Conservation (phyloP, 2,329 filamentous ascomycete genomes). For the Plenodomus lindquistii region DNA sequence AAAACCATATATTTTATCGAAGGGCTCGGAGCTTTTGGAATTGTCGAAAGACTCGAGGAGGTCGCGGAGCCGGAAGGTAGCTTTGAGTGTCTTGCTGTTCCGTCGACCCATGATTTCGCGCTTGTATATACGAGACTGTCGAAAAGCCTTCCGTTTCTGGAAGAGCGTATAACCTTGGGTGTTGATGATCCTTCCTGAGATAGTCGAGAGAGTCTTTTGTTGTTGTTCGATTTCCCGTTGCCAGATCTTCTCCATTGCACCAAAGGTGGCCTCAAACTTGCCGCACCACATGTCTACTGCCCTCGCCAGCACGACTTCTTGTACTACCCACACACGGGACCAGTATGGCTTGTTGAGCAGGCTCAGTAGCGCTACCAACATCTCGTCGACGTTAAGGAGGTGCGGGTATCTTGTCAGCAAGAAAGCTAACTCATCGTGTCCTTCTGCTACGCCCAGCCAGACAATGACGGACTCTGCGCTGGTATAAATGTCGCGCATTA, state of each 20-base stretch:
- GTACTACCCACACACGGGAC: slow-evolving; percentile 16
- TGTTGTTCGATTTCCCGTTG: background rate
- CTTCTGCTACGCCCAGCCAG: slow-evolving; percentile 12
- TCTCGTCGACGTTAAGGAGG: slow-evolving; percentile 10
- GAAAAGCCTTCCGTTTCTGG: slow-evolving; percentile 14
- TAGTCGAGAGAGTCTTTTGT: background rate
- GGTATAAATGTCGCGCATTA: slow-evolving; percentile 17
- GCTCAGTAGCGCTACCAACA: slow-evolving; percentile 2
- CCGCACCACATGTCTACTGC: slow-evolving; percentile 16
- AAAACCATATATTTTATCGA: slow-evolving; percentile 18
- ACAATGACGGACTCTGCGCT: slow-evolving; percentile 13
- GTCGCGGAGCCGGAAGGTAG: slow-evolving; percentile 16
- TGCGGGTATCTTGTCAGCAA: slow-evolving; percentile 10
- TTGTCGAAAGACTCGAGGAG: slow-evolving; percentile 13
- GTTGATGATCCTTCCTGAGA: background rate
- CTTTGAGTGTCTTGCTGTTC: slow-evolving; percentile 6
- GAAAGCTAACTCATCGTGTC: slow-evolving; percentile 12
- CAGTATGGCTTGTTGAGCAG: slow-evolving; percentile 16
- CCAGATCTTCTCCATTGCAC: slow-evolving; percentile 14
- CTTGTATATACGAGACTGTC: slow-evolving; percentile 8
- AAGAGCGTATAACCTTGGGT: slow-evolving; percentile 14
- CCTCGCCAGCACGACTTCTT: slow-evolving; percentile 17
- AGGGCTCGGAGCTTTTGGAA: slow-evolving; percentile 11
- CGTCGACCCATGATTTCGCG: slow-evolving; percentile 11
- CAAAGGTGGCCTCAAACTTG: slow-evolving; percentile 5